phyloP scores from a whole-genome alignment of 2,329 filamentous ascomycete genomes.

The Lecanosticta acicola region DNA sequence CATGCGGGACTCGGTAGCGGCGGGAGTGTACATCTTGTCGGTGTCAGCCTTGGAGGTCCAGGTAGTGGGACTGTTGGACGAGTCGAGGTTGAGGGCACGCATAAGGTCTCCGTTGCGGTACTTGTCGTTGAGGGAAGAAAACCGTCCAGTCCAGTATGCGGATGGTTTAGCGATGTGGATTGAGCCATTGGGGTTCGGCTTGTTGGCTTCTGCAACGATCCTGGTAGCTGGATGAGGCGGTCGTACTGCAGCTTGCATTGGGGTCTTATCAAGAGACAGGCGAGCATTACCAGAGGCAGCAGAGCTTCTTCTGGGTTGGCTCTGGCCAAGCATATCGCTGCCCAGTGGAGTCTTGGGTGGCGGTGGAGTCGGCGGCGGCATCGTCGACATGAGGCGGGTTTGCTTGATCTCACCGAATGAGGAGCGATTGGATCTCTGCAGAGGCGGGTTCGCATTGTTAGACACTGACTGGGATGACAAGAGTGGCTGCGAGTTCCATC shows the following conservation, averaged over 20 bases:
- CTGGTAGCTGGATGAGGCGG: no score
- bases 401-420: constrained; percentile 29
- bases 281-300: no score
- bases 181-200: neutral
- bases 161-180: constrained; percentile 33
- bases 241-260: no score
- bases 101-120: constrained; percentile 42
- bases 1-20: constrained; percentile 25
- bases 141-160: constrained; percentile 59
- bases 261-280: no score
- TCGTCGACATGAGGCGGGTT: constrained; percentile 28
- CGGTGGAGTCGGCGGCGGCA: constrained; percentile 27
- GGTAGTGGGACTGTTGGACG: constrained; percentile 25
- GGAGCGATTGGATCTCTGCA: constrained; percentile 4
- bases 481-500: constrained; percentile 32
- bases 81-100: constrained; percentile 39
- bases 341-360: constrained; percentile 20
- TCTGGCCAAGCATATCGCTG: constrained; percentile 10
- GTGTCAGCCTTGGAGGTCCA: constrained; percentile 15
- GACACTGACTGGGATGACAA: constrained; percentile 22
- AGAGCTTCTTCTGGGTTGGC: constrained; percentile 3
- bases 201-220: no score
- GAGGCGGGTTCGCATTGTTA: constrained; percentile 2
- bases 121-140: constrained; percentile 53
- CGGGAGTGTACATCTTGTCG: constrained; percentile 28